A percentile compares a stretch with the other conserved stretches of the same genome.
These are phyloP conservation scores for Daldinia concentrica DNA, from an alignment of 495 filamentous ascomycete genomes.

Conservation along the genomic window DNA sequence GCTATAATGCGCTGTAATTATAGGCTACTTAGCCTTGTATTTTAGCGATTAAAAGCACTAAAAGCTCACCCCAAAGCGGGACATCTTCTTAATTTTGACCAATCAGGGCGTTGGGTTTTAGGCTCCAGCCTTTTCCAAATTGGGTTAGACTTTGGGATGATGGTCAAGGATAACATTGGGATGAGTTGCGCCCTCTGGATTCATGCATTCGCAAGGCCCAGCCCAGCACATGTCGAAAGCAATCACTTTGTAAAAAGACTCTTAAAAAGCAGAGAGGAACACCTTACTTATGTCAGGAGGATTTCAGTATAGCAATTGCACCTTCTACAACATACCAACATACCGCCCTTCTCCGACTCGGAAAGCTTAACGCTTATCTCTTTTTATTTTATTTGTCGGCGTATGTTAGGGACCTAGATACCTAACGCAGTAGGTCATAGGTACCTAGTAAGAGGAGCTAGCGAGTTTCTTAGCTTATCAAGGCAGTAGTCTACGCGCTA, in stretches of 20 bases:
- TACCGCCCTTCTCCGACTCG: neutral
- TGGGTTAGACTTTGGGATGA: too few species aligned
- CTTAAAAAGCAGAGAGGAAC: neutral
- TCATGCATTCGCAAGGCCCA: neutral
- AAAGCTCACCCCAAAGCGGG: too few species aligned
- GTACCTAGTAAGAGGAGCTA: neutral
- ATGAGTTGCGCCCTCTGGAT: too few species aligned
- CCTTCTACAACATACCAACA: neutral
- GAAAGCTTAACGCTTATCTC: neutral
- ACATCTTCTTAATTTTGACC: too few species aligned
- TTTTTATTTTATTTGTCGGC: neutral
- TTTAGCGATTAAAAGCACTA: too few species aligned
- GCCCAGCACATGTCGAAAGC: conserved; percentile 21
- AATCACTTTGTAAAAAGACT: neutral
- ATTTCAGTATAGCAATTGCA: neutral
- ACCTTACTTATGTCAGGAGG: neutral
- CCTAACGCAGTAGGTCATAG: too few species aligned
- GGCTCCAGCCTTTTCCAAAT: too few species aligned
- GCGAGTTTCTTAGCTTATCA: neutral
- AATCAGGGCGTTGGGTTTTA: too few species aligned
- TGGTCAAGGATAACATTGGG: too few species aligned
- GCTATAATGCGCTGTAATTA: too few species aligned
- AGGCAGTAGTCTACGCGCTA: neutral
- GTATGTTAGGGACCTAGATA: neutral
- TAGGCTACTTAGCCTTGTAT: too few species aligned